Conservation (phyloP, 73 alveolate species). For the Tetrahymena malaccensis region DNA sequence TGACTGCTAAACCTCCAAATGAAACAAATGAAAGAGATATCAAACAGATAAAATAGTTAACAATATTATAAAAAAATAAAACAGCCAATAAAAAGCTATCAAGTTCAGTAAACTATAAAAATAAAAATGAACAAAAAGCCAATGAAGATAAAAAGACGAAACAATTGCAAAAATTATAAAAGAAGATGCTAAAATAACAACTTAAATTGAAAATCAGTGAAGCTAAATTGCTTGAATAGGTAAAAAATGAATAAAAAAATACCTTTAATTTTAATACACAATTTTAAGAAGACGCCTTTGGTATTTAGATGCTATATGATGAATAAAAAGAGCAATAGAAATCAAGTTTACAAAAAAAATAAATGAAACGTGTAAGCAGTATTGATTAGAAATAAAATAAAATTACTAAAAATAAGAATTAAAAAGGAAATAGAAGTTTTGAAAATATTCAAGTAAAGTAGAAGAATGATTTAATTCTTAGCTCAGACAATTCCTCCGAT, state of each 20-base stretch:
- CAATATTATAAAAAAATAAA: too few relatives aligned
- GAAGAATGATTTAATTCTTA: too few relatives aligned
- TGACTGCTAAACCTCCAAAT: neutral
- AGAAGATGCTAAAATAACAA: neutral
- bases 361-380: neutral
- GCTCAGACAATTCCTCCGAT: neutral
- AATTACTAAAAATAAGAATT: neutral
- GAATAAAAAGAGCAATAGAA: neutral
- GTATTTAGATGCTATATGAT: neutral
- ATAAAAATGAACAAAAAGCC: neutral
- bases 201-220: neutral
- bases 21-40: too few relatives aligned
- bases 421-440: neutral
- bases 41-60: too few relatives aligned
- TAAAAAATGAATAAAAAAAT: neutral
- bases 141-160: neutral
- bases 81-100: too few relatives aligned
- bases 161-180: too few relatives aligned
- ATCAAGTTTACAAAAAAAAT: neutral
- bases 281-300: neutral
- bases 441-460: too few relatives aligned
- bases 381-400: neutral
- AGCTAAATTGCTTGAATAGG: neutral
- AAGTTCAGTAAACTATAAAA: too few relatives aligned
- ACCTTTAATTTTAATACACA: too few relatives aligned